Conservation (phyloP, 2,329 filamentous ascomycete genomes). For the Diaporthe sp. region DNA sequence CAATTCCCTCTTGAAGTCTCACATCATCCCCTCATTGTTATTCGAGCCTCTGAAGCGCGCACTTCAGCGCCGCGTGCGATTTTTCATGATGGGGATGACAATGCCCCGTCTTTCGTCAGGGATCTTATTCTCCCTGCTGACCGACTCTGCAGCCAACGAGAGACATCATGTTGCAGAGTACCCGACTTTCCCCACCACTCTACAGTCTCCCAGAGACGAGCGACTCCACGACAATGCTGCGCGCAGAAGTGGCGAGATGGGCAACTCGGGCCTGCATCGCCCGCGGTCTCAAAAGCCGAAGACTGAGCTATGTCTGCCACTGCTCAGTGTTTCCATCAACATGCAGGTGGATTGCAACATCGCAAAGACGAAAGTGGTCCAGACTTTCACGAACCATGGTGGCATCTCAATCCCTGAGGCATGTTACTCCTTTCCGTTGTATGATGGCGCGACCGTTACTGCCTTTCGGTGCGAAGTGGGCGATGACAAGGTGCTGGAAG, state of each 20-base stretch:
- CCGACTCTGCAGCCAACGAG: background rate
- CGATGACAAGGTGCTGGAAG: background rate
- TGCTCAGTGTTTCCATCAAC: background rate
- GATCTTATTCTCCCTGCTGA: background rate
- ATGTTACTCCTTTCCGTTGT: background rate
- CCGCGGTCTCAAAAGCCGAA: background rate
- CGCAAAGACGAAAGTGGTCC: background rate
- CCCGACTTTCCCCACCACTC: background rate
- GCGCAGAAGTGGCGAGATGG: background rate
- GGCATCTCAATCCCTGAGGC: background rate
- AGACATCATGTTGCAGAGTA: background rate
- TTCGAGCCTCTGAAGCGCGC: background rate
- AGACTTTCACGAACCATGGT: background rate
- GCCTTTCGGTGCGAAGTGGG: background rate
- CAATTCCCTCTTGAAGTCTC: background rate
- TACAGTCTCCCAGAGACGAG: background rate
- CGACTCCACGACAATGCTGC: background rate
- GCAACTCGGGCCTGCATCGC: background rate
- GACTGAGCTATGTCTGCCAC: background rate
- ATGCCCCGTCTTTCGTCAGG: background rate
- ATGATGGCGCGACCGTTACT: background rate
- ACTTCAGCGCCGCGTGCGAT: background rate
- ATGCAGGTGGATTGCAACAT: background rate
- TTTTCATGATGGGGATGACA: background rate
- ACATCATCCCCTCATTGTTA: background rate